Base-by-base conservation (phyloP, 768 basidiomycete genomes). In the Leccinellum rugosiceps region DNA sequence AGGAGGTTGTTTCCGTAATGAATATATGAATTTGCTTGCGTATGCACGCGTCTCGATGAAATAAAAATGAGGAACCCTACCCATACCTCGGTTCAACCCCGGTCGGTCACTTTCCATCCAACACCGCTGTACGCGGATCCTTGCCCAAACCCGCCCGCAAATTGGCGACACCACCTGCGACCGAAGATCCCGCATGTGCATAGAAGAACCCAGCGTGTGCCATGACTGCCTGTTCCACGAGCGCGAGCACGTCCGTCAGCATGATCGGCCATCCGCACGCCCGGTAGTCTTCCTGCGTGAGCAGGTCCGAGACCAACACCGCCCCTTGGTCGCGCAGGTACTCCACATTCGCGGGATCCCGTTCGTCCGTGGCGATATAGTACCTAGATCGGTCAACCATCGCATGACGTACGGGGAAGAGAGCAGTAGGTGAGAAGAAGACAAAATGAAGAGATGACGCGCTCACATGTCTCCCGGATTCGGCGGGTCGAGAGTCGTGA, bases 291-390 rank as follows among this genome's bases (percentile, higher is more conserved):
- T 77, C 74, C n/a, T 66, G 59, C 2, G 78, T 78, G 48, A 80
- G 63, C 6, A 80, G 65, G 58, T 81, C 78, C 14, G 67, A 32
- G 56, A 81, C 65, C 55, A 81, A 56, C 8, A 81, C 46, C 3
- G 71, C 80, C 11, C 77, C 76, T 19, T 73, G 66, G 3, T 66
- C 63, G 25, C 66, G 60, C 19, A 80, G 63, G 50, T 68, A 70
- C 14, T 63, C 23, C 10, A 78, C 62, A 15, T 68, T 70, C 0
- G 63, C 60, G 0, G 71, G 65, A 55, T 71, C 63, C 28, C 78
- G 77, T 57, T 80, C 80, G 56, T 80, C 79, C 19, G 73, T 77
- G 17, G 73, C 74, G 13, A 76, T 63, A 53, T 71, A 75, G 44
- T 63, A 76, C 44, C 74, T 75, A 31, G 26, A 46, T 17, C 35